Evolutionary conservation across 805 yeast genomes (phyloP), one percentile per base, ranked within the genome.

Genomic region (Schwanniomyces pseudopolymorphus): DNA sequence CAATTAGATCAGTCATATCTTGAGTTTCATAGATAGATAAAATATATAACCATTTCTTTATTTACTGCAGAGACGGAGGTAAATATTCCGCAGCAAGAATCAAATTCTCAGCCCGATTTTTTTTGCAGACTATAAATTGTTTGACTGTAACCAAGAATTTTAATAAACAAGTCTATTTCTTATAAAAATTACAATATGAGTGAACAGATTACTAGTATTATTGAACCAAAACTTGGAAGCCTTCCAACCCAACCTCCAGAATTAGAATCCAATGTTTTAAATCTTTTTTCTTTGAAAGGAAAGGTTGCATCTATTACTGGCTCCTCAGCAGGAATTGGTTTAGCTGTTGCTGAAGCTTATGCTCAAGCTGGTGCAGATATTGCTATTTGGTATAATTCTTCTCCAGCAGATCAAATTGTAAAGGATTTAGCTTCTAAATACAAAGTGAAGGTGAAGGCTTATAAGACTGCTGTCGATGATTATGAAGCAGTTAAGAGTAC

Each of bases 311-410:
- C 87, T 3, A 79, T 89, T 48, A 86, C 95, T 11, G 96, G 96
- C 39, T 87, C 89, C 10, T 83, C 91, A n/a, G 75, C 85, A 40
- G 96, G 96, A 25, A 88, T 89, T 53, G 96, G 96, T 13, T 79
- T 66, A 55, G 88, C 87, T 4, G 86, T 87, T 28, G 95, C 95
- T 39, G 87, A 81, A 63, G 91, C 89, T 2, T 87, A 74, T 58
- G 86, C 90, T 41, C 92, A 87, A 68, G 92, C 92, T 3, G 96
- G 96, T 42, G 95, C 95, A 9, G 85, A 85, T 51, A 80, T 89
- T 20, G 75, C 75, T 19, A 67, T 72, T 45, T 72, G 77, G 77
- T 72, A 72, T 59, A 72, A 72, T 56, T 64, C 74, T 43, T 63
- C 60, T 28, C 81, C 85, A 10, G 79, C 86, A 14, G 81, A 79